Conservation (phyloP, 2,329 filamentous ascomycete genomes). For the Calonectria hawksworthii region DNA sequence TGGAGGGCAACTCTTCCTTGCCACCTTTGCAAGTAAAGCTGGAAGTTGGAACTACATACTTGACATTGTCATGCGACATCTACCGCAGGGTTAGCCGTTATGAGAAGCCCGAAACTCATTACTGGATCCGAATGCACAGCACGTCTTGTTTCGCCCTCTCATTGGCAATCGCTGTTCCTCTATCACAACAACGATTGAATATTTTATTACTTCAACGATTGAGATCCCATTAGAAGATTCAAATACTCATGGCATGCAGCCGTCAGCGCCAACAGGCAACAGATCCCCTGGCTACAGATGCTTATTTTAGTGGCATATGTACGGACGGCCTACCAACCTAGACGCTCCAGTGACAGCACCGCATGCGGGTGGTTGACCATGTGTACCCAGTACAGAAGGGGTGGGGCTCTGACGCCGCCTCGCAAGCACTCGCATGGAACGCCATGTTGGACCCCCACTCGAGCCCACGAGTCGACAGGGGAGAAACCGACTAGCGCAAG, state of each 20-base stretch:
- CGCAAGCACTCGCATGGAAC: constrained; percentile 46
- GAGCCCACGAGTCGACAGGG: constrained; percentile 43
- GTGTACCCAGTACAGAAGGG: constrained; percentile 32
- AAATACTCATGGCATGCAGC: constrained; percentile 38
- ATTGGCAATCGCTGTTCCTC: neutral
- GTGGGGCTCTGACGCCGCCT: constrained; percentile 34
- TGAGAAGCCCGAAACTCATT: neutral
- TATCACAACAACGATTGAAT: neutral
- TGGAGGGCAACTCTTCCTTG: constrained; percentile 16
- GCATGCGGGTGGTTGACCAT: constrained; percentile 19
- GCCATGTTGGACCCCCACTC: constrained; percentile 44
- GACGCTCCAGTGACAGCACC: constrained; percentile 37
- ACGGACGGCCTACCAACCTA: constrained; percentile 19
- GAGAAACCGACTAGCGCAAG: constrained; percentile 27
- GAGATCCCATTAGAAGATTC: constrained; percentile 43
- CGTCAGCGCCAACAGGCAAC: constrained; percentile 28
- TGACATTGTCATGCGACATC: constrained; percentile 20
- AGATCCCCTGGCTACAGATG: constrained; percentile 40
- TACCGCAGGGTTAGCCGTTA: constrained; percentile 12
- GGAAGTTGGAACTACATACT: constrained; percentile 17
- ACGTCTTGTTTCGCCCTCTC: neutral
- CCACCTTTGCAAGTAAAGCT: neutral
- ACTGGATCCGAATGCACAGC: neutral
- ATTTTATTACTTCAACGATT: neutral
- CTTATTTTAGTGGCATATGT: constrained; percentile 46